Conservation (phyloP, 345 rosid species). For the Brassica nigra region DNA sequence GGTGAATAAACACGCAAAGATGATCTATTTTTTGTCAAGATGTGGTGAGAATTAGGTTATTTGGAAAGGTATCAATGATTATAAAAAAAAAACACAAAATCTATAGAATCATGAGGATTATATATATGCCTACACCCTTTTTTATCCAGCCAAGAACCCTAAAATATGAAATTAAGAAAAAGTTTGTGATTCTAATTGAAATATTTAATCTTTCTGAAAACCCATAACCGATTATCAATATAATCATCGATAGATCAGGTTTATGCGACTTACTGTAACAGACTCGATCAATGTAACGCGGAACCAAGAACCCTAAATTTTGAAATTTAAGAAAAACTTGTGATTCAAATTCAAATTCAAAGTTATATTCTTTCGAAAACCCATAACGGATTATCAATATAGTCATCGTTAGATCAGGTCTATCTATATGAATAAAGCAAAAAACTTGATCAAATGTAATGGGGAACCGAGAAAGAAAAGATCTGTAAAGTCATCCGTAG, state of each 20-base stretch:
- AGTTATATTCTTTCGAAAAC: not conserved
- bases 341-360: not conserved
- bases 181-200: too few species aligned
- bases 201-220: too few species aligned
- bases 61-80: not conserved
- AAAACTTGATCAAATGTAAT: not conserved
- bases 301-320: not conserved
- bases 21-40: not conserved
- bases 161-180: not conserved
- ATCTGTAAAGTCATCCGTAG: not conserved
- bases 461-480: not conserved
- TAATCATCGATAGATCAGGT: too few species aligned
- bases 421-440: not conserved
- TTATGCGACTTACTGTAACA: too few species aligned
- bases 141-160: not conserved
- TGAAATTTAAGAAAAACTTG: not conserved
- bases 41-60: constrained; percentile 33
- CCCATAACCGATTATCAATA: too few species aligned
- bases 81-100: not conserved
- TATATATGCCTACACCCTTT: not conserved
- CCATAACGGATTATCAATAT: not conserved
- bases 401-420: not conserved
- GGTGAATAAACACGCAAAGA: constrained; percentile 21
- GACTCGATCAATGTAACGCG: too few species aligned
- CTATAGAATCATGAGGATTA: not conserved